Percentiles rank a stretch among this genome's conserved stretches.
Evolutionary conservation across 441 rosid genomes (phyloP).

Genomic region (Bruguiera hainesii): DNA sequence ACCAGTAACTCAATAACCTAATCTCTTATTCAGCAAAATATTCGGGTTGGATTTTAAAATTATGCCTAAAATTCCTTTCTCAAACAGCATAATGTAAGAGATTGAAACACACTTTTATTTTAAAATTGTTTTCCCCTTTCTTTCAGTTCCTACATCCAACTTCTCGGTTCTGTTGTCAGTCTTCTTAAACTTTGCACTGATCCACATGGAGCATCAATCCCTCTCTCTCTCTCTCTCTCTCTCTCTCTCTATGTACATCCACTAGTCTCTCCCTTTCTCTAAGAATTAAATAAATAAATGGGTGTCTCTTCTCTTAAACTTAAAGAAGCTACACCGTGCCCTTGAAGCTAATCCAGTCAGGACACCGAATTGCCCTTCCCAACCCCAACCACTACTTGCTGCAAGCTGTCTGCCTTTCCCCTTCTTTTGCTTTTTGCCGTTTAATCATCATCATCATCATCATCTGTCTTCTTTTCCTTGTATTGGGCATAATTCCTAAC

Average conservation of each 20-base stretch:
- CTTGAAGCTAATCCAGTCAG: conserved; percentile 43
- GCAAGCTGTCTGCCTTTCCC: conserved; percentile 19
- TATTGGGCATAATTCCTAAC: conserved; percentile 34
- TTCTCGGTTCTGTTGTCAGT: conserved; percentile 18
- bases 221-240: conserved; percentile 18
- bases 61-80: too few relatives aligned
- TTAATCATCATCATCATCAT: background rate
- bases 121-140: conserved; percentile 16
- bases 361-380: conserved; percentile 27
- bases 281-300: background rate
- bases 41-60: too few relatives aligned
- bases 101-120: background rate
- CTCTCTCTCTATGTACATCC: background rate
- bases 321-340: conserved; percentile 43
- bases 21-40: too few relatives aligned
- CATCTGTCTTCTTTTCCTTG: conserved; percentile 25
- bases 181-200: conserved; percentile 23
- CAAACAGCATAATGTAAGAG: too few relatives aligned
- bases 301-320: background rate
- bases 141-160: conserved; percentile 27
- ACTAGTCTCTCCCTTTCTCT: background rate
- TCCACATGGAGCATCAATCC: conserved; percentile 26
- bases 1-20: too few relatives aligned
- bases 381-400: too few relatives aligned
- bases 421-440: conserved; percentile 3